These are phyloP conservation scores for Aspergillus kassunensis DNA, from an alignment of 495 filamentous ascomycete genomes.

Conservation along the genomic window DNA sequence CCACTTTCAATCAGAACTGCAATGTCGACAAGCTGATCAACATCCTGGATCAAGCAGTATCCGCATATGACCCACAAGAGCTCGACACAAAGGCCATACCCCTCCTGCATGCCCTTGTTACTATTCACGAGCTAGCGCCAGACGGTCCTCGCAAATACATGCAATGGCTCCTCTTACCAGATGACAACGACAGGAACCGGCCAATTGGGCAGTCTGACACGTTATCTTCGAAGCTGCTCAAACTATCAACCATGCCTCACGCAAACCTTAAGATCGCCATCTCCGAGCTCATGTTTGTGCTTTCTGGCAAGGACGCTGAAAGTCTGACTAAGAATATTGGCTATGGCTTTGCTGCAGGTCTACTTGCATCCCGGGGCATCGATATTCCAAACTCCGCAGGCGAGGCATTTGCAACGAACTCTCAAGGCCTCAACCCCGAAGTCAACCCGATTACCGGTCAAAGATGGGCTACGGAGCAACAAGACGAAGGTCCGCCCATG, in stretches of 20 bases:
- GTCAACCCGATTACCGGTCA: conserved; percentile 94
- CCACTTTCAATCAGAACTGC: conserved; percentile 54
- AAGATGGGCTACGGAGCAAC: conserved; percentile 63
- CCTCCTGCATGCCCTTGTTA: conserved; percentile 66
- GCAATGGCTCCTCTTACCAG: conserved; percentile 66
- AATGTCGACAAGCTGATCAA: conserved; percentile 67
- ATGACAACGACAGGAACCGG: conserved; percentile 69
- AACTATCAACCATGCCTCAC: conserved; percentile 71
- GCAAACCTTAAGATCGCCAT: conserved; percentile 71
- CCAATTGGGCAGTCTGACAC: conserved; percentile 74
- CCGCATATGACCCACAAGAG: conserved; percentile 55
- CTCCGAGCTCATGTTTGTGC: conserved; percentile 76
- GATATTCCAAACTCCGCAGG: conserved; percentile 63
- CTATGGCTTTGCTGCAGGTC: conserved; percentile 89
- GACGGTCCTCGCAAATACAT: conserved; percentile 57
- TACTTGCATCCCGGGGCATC: conserved; percentile 76
- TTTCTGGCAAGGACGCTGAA: conserved; percentile 70
- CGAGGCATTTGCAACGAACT: conserved; percentile 50
- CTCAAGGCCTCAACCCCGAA: conserved; percentile 29
- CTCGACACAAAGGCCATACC: conserved; percentile 68
- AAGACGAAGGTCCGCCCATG: conserved; percentile 63
- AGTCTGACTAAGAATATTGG: conserved; percentile 78
- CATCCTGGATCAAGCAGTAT: conserved; percentile 66
- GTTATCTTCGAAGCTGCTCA: conserved; percentile 72
- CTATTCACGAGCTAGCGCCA: conserved; percentile 70